Evolutionary conservation across 2,329 filamentous ascomycete species (phyloP), one percentile per base, ranked within the genome.

Genomic region (Plectosphaerella cucumerina): DNA sequence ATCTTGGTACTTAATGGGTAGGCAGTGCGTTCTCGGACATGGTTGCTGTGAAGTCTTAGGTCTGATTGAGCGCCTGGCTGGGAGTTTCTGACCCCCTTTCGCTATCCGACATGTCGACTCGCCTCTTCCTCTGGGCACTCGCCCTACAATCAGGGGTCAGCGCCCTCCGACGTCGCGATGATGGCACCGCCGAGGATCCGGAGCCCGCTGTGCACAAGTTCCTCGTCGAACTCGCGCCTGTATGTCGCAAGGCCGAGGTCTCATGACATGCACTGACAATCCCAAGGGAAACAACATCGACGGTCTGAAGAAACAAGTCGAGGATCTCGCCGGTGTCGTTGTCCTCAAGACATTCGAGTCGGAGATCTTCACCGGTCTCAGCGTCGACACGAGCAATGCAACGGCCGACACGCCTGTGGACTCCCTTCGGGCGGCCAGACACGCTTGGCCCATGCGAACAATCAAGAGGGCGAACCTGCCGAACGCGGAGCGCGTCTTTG

Each of bases 301-400:
- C 17, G 39, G n/a, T 11, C 10, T 18, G 10, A 20, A 6, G 5
- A 6, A 42, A 11, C 17, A 42, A 17, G 10, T 42, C 39, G 39
- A 12, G n/a, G n/a, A 18, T 3, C n/a, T 18, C 20, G 4, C 20
- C 8, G 43, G 31, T 8, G 18, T 15, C 5, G 22, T 10, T 8
- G 20, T 45, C n/a, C 22, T 23, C 10, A 45, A 45, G 43, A 26
- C 15, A 5, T 45, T 45, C 43, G 43, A 45, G 17, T n/a, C 14
- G 22, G 64, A 68, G 49, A 52, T 69, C 35, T 70, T 70, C 44
- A 58, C 54, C 9, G 68, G 68, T 5, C 53, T 66, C 34, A 58
- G 60, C 12, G 42, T 70, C 15, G 60, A 68, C 44, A 62, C 64
- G 4, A 58, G 60, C 33, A 53, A 69, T 31, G 66, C 67, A 42